Percentiles rank a stretch among this genome's conserved stretches.
Conservation (phyloP, 768 basidiomycete genomes). For the Xanthoconium stramineum region DNA sequence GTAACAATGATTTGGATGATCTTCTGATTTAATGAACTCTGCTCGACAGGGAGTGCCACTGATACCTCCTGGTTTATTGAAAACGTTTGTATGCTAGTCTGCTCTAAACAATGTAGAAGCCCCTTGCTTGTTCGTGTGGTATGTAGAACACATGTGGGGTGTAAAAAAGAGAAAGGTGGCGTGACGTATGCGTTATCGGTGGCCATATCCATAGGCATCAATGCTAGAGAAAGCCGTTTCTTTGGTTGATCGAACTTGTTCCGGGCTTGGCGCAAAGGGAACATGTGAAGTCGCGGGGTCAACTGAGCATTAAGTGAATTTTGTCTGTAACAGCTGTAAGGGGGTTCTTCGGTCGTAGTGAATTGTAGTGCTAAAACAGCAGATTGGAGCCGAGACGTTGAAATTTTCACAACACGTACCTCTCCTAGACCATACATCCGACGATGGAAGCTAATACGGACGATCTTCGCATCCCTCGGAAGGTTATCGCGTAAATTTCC, state of each 20-base stretch:
- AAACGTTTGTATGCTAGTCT: slow-evolving; percentile 1
- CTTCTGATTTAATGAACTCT: slow-evolving; percentile 49
- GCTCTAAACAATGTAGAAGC: neutral
- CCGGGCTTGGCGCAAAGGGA: neutral
- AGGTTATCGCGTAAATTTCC: slow-evolving; percentile 29
- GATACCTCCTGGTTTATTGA: neutral
- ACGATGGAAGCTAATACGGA: slow-evolving; percentile 87
- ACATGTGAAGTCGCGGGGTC: neutral
- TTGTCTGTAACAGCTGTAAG: slow-evolving; percentile 29
- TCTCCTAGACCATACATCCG: slow-evolving; percentile 95
- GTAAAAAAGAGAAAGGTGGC: neutral
- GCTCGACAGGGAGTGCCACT: neutral
- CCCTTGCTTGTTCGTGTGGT: slow-evolving; percentile 6
- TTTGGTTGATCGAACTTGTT: neutral
- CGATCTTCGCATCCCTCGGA: slow-evolving; percentile 37
- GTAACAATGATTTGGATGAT: slow-evolving; percentile 59
- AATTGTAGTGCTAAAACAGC: slow-evolving; percentile 76
- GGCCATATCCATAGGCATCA: neutral
- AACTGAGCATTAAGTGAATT: slow-evolving; percentile 30
- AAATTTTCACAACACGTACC: slow-evolving; percentile 44
- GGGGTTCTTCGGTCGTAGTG: slow-evolving; percentile 56
- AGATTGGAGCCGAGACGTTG: slow-evolving; percentile 3
- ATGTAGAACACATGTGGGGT: slow-evolving; percentile 3
- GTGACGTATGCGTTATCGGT: neutral
- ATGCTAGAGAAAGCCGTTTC: neutral